Percentiles rank a stretch among this genome's conserved stretches.
Conservation (phyloP, 345 rosid species). For the Erysimum cheiranthoides region DNA sequence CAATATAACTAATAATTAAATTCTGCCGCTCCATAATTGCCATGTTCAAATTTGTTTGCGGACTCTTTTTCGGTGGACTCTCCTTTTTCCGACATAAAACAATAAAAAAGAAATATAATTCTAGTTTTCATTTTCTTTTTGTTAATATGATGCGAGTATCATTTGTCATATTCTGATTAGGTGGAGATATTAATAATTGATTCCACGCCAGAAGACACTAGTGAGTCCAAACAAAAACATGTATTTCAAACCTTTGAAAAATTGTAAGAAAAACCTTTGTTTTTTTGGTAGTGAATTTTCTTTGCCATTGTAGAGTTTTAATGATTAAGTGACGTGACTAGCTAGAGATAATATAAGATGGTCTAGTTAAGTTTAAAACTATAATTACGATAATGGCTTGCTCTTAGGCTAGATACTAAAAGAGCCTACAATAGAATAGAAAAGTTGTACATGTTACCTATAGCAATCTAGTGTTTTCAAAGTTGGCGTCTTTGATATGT, state of each 20-base stretch:
- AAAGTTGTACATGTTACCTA: background rate
- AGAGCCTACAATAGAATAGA: background rate
- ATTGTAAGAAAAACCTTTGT: background rate
- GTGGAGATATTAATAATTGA: slow-evolving; percentile 36
- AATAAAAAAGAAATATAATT: slow-evolving; percentile 1
- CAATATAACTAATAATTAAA: slow-evolving; percentile 9
- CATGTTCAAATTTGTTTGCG: slow-evolving; percentile 15
- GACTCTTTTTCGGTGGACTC: slow-evolving; percentile 37
- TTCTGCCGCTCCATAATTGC: slow-evolving; percentile 25
- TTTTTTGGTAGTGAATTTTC: background rate
- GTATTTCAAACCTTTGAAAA: slow-evolving; percentile 29
- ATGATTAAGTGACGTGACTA: slow-evolving; percentile 3
- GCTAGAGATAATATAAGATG: background rate
- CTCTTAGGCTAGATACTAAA: background rate
- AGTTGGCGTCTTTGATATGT: no score
- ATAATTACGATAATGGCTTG: background rate
- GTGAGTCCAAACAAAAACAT: slow-evolving; percentile 40
- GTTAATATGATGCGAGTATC: slow-evolving; percentile 14
- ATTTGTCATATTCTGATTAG: slow-evolving; percentile 45
- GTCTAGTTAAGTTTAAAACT: background rate
- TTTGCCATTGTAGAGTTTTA: background rate
- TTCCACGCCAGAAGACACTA: slow-evolving; percentile 44
- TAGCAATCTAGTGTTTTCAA: background rate
- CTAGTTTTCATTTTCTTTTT: background rate
- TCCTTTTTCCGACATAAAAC: slow-evolving; percentile 39